Percentiles rank a stretch among this genome's conserved stretches.
These are phyloP conservation scores for Fusarium anthophilum DNA, from an alignment of 2,329 filamentous ascomycete genomes.

Conservation along the genomic window DNA sequence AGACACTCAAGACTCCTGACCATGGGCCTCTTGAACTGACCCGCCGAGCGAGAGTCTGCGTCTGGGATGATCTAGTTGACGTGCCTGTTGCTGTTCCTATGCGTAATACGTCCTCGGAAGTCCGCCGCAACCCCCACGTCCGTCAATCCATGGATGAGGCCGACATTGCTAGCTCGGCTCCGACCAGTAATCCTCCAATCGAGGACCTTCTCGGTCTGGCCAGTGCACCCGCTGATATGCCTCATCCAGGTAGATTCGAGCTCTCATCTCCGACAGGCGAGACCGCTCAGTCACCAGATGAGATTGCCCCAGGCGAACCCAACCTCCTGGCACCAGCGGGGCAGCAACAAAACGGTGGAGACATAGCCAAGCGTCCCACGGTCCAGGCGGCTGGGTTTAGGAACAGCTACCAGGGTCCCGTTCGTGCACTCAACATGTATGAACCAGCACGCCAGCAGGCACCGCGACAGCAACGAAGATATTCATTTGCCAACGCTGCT, in stretches of 20 bases:
- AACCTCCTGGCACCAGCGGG: constrained; percentile 28
- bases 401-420: constrained; percentile 54
- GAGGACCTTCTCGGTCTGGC: constrained; percentile 77
- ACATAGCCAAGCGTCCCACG: constrained; percentile 34
- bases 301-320: constrained; percentile 34
- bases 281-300: constrained; percentile 53
- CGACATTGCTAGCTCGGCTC: constrained; percentile 73
- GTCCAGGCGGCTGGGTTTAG: constrained; percentile 32
- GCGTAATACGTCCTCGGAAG: constrained; percentile 84
- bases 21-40: constrained; percentile 95
- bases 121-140: constrained; percentile 70
- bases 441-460: constrained; percentile 53
- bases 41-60: constrained; percentile 87
- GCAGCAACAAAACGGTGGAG: constrained; percentile 27
- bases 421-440: constrained; percentile 55
- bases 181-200: constrained; percentile 47
- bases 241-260: constrained; percentile 80
- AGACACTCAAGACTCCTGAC: constrained; percentile 91
- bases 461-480: constrained; percentile 59
- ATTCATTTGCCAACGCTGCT: constrained; percentile 62
- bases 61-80: constrained; percentile 98
- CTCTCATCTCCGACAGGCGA: constrained; percentile 60
- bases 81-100: constrained; percentile 94
- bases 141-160: constrained; percentile 75
- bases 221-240: constrained; percentile 70